phyloP scores from a whole-genome alignment of 148 eudicot genomes.

The Gaultheria prostrata region DNA sequence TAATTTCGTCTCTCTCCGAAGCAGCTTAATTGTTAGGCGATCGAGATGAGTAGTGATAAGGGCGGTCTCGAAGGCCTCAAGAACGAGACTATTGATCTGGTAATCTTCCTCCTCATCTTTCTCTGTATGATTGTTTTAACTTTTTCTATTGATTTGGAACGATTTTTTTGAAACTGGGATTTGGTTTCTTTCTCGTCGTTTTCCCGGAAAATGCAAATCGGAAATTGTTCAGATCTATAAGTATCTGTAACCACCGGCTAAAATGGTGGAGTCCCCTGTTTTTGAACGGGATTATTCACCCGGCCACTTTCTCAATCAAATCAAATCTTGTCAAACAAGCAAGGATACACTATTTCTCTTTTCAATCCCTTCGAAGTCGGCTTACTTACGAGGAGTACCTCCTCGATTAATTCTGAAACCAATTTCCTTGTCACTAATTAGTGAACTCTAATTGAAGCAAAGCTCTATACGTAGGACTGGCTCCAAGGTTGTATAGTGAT shows the following conservation, averaged over 20 bases:
- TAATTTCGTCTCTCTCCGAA: not conserved
- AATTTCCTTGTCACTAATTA: no score
- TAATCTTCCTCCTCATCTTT: slow-evolving; percentile 19
- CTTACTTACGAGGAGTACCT: no score
- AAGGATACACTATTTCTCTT: no score
- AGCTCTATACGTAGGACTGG: no score
- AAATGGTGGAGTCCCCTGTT: not conserved
- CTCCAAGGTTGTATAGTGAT: no score
- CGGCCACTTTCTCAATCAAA: no score
- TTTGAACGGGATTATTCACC: no score
- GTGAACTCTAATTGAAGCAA: no score
- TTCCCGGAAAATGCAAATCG: not conserved
- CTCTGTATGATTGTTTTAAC: not conserved
- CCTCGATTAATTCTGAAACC: no score
- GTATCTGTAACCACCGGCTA: not conserved
- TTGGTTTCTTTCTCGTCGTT: not conserved
- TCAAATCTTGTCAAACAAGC: no score
- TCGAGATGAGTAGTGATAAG: slow-evolving; percentile 36
- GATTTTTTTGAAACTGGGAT: not conserved
- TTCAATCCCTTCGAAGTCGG: no score
- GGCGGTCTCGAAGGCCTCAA: slow-evolving; percentile 66
- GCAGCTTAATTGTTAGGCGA: slow-evolving; percentile 14
- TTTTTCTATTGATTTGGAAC: not conserved
- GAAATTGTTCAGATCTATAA: slow-evolving; percentile 11
- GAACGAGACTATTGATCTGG: slow-evolving; percentile 95